These are phyloP conservation scores for Trichoderma orchidacearum DNA, from an alignment of 495 filamentous ascomycete genomes.

Conservation along the genomic window DNA sequence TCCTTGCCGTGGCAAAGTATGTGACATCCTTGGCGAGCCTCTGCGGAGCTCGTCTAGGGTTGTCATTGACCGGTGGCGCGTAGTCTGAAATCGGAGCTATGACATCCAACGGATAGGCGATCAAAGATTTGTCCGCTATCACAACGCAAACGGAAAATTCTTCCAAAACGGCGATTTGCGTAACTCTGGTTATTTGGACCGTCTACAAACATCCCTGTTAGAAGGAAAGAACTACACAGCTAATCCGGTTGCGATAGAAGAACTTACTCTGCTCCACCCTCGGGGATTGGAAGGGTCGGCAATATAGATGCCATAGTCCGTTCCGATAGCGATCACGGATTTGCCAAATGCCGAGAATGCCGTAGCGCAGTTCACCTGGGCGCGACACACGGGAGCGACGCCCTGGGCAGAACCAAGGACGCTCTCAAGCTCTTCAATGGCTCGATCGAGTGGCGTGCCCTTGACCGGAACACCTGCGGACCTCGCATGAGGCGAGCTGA, in stretches of 20 bases:
- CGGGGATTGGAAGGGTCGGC: slow-evolving; percentile 75
- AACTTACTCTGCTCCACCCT: slow-evolving; percentile 72
- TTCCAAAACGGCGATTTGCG: slow-evolving; percentile 88
- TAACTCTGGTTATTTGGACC: slow-evolving; percentile 61
- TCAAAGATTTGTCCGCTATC: slow-evolving; percentile 78
- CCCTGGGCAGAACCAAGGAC: slow-evolving; percentile 51
- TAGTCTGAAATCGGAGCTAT: slow-evolving; percentile 62
- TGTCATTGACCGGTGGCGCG: slow-evolving; percentile 45
- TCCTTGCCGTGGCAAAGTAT: slow-evolving; percentile 87
- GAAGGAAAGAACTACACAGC: no score
- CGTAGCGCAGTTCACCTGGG: slow-evolving; percentile 83
- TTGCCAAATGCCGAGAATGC: slow-evolving; percentile 71
- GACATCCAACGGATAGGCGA: slow-evolving; percentile 88
- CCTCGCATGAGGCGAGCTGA: slow-evolving; percentile 33
- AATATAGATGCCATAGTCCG: slow-evolving; percentile 85
- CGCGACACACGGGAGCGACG: slow-evolving; percentile 64
- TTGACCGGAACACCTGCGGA: slow-evolving; percentile 44
- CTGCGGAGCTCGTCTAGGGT: slow-evolving; percentile 65
- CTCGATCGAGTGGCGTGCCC: slow-evolving; percentile 83
- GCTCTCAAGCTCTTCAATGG: slow-evolving; percentile 77
- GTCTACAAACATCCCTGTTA: no score
- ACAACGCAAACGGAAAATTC: slow-evolving; percentile 88
- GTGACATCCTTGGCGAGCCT: slow-evolving; percentile 88
- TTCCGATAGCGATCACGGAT: slow-evolving; percentile 87
- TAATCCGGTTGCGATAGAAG: slow-evolving; percentile 1